Evolutionary conservation across 2,329 filamentous ascomycete species (phyloP).

Genomic region (Penicillium sp.): DNA sequence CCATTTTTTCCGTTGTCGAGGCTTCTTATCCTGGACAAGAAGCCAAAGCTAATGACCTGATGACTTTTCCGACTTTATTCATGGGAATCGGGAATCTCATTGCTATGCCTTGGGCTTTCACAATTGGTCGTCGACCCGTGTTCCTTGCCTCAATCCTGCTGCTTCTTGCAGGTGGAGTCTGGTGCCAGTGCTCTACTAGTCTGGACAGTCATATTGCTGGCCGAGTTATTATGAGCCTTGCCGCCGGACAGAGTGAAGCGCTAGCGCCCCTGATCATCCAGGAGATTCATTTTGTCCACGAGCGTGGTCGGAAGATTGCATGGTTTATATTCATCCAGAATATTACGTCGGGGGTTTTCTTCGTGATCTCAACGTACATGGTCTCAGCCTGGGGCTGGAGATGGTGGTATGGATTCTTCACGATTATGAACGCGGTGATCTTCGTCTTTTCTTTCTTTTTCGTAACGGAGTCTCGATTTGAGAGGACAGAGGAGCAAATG

Average conservation of each 20-base stretch:
- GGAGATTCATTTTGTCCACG: conserved; percentile 15
- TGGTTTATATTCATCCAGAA: conserved; percentile 17
- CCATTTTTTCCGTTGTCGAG: conserved; percentile 27
- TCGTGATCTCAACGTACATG: conserved; percentile 14
- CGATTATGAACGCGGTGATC: conserved; percentile 10
- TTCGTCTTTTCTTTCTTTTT: conserved; percentile 7
- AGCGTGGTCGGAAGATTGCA: conserved; percentile 12
- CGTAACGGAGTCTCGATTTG: conserved; percentile 8
- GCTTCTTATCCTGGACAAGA: conserved; percentile 13
- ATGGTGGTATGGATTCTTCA: conserved; percentile 18
- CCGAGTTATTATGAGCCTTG: conserved; percentile 13
- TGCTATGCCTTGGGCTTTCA: conserved; percentile 14
- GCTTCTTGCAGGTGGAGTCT: conserved; percentile 8
- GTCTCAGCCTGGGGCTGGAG: conserved; percentile 12
- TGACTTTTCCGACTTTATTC: conserved; percentile 30
- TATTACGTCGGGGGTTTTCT: conserved; percentile 7
- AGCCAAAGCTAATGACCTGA: conserved; percentile 34
- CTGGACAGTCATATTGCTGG: conserved; percentile 16
- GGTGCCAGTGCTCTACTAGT: conserved; percentile 15
- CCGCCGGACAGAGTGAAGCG: conserved; percentile 15
- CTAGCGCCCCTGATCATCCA: conserved; percentile 12
- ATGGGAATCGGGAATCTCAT: conserved; percentile 23
- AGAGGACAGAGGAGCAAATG: conserved; percentile 4
- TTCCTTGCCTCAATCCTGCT: conserved; percentile 13
- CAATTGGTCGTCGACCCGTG: conserved; percentile 15